These are phyloP conservation scores for Aspergillus bertholletiae DNA, from an alignment of 495 filamentous ascomycete species.

Conservation along the genomic window DNA sequence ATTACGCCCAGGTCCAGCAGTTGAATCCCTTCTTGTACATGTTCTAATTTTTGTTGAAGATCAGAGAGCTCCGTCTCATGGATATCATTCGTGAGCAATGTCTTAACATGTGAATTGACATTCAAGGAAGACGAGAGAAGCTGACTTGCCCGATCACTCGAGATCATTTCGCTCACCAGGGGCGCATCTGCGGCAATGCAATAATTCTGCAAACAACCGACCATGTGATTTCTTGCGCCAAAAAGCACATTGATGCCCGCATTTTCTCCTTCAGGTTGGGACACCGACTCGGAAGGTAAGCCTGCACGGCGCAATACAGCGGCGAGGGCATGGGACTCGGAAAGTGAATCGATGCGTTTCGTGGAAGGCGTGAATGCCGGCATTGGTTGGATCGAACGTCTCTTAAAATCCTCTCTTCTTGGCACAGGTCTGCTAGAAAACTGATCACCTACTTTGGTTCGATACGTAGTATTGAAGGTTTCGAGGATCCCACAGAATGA, in stretches of 20 bases:
- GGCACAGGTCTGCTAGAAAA: constrained; percentile 20
- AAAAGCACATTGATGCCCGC: constrained; percentile 19
- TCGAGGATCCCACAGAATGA: constrained; percentile 37
- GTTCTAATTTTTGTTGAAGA: constrained; percentile 27
- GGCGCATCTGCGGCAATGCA: constrained; percentile 30
- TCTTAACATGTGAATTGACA: constrained; percentile 25
- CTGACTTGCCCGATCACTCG: constrained; percentile 29
- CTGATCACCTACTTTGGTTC: constrained; percentile 25
- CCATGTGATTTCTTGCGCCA: constrained; percentile 29
- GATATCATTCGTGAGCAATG: constrained; percentile 24
- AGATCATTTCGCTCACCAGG: constrained; percentile 22
- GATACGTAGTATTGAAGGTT: constrained; percentile 30
- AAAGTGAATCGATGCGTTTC: constrained; percentile 7
- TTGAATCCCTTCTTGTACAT: constrained; percentile 33
- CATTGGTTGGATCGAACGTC: constrained; percentile 24
- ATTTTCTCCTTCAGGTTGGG: constrained; percentile 21
- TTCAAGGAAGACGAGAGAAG: constrained; percentile 33
- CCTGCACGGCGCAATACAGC: constrained; percentile 38
- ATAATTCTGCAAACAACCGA: constrained; percentile 23
- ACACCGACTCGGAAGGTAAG: constrained; percentile 28
- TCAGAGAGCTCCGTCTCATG: constrained; percentile 24
- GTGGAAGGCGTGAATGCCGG: constrained; percentile 13
- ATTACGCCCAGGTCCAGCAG: constrained; percentile 33
- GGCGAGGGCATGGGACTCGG: constrained; percentile 29
- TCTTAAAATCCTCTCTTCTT: constrained; percentile 30